Conservation (phyloP, 768 basidiomycete genomes). For the Rhizopogon salebrosus region DNA sequence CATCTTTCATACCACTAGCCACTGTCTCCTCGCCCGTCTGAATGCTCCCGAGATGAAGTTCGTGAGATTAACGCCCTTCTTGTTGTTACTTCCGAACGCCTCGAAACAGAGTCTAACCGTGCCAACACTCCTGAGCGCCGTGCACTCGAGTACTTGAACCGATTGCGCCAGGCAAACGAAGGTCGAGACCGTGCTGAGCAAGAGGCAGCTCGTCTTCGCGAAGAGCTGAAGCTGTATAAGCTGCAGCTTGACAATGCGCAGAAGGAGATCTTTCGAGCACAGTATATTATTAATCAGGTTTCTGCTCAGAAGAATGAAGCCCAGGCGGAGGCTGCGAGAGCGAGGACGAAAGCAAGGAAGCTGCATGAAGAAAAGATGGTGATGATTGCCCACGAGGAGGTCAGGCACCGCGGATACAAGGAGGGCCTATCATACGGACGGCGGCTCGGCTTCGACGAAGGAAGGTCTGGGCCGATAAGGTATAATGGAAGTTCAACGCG, state of each 20-base stretch:
- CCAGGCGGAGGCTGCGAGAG: constrained; percentile 39
- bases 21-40: too few species aligned
- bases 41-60: too few species aligned
- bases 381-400: constrained; percentile 39
- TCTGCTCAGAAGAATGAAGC: constrained; percentile 39
- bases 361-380: constrained; percentile 37
- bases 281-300: too few species aligned
- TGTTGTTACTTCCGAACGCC: too few species aligned
- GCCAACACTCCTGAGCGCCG: too few species aligned
- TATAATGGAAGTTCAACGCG: constrained; percentile 6
- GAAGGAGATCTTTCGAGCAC: constrained; percentile 37
- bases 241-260: constrained; percentile 42
- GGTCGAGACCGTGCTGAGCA: constrained; percentile 33
- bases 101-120: too few species aligned
- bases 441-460: constrained; percentile 24
- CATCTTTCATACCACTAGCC: too few species aligned
- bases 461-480: constrained; percentile 15
- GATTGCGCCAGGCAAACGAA: constrained; percentile 36
- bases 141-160: constrained; percentile 40
- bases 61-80: too few species aligned
- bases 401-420: constrained; percentile 33
- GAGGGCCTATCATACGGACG: constrained; percentile 35
- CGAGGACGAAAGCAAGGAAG: constrained; percentile 37
- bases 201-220: constrained; percentile 31
- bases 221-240: constrained; percentile 43